Percentiles rank a stretch among this genome's conserved stretches.
Evolutionary conservation across 148 eudicot genomes (phyloP).

Genomic region (Vaccinium macrocarpon): DNA sequence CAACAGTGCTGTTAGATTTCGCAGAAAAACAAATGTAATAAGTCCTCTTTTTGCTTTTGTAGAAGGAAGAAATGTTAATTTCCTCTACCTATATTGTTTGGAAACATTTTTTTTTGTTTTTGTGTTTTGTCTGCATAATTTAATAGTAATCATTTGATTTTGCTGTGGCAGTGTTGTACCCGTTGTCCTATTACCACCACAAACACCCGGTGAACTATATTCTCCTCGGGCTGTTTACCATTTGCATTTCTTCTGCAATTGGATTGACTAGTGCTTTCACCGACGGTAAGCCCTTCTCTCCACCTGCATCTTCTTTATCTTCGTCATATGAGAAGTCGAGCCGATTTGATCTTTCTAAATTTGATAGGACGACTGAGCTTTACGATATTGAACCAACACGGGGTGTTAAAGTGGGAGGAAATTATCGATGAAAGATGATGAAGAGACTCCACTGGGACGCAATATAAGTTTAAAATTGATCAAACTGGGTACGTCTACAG

Average conservation of each 20-base stretch:
- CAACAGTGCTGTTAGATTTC: too few relatives aligned
- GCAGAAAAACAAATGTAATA: too few relatives aligned
- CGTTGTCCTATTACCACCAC: slow-evolving; percentile 54
- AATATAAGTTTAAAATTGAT: not conserved
- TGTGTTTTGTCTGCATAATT: not conserved
- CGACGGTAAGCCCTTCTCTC: slow-evolving; percentile 30
- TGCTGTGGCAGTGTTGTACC: slow-evolving; percentile 50
- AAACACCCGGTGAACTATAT: slow-evolving; percentile 60
- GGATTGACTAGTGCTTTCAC: slow-evolving; percentile 68
- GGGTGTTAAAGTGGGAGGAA: not conserved
- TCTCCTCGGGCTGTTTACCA: slow-evolving; percentile 62
- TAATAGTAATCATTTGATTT: not conserved
- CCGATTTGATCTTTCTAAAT: not conserved
- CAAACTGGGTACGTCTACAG: not conserved
- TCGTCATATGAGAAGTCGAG: not conserved
- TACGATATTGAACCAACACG: not conserved
- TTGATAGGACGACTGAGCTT: not conserved
- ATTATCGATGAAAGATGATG: not conserved
- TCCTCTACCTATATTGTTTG: too few relatives aligned
- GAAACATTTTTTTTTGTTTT: not conserved
- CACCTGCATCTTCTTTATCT: not conserved
- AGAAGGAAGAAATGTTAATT: too few relatives aligned
- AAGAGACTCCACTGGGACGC: not conserved
- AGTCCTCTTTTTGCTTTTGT: too few relatives aligned
- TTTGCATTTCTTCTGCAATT: slow-evolving; percentile 43